These are phyloP conservation scores for Calonectria naviculata DNA, from an alignment of 2,329 filamentous ascomycete genomes.

Conservation along the genomic window DNA sequence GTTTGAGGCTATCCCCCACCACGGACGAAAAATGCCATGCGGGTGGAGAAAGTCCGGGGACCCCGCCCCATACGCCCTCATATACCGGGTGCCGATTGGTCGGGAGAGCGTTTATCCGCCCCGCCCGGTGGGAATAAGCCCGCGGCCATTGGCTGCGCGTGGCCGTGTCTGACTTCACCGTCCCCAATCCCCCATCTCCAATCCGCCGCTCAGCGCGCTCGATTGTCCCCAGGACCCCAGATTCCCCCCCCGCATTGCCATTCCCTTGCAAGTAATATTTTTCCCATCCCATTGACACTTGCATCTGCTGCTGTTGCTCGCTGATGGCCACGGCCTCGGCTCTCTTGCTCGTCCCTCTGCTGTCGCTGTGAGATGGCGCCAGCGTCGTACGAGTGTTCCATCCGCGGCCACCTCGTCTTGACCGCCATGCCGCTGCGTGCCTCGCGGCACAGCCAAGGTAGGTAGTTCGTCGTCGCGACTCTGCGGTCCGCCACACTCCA, in stretches of 20 bases:
- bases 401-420: conserved; percentile 16
- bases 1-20: conserved; percentile 28
- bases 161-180: not conserved
- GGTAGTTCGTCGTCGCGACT: conserved; percentile 26
- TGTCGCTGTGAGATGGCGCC: conserved; percentile 36
- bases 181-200: conserved; percentile 26
- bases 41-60: conserved; percentile 19
- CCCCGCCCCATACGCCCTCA: conserved; percentile 16
- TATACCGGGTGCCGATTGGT: conserved; percentile 25
- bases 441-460: conserved; percentile 38
- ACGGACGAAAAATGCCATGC: conserved; percentile 13
- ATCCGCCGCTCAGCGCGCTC: conserved; percentile 22
- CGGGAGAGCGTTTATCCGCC: conserved; percentile 40
- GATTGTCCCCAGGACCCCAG: conserved; percentile 36
- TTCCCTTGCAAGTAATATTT: conserved; percentile 22
- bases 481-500: conserved; percentile 20
- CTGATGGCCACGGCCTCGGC: conserved; percentile 28
- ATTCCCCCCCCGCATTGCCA: conserved; percentile 42
- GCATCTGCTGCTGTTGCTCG: conserved; percentile 22
- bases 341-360: conserved; percentile 12
- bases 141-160: conserved; percentile 12
- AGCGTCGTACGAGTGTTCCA: conserved; percentile 29
- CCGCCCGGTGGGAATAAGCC: conserved; percentile 30
- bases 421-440: conserved; percentile 38
- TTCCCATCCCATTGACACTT: conserved; percentile 16